Base-by-base conservation (phyloP, 805 yeast species). In the Candida saitoana region DNA sequence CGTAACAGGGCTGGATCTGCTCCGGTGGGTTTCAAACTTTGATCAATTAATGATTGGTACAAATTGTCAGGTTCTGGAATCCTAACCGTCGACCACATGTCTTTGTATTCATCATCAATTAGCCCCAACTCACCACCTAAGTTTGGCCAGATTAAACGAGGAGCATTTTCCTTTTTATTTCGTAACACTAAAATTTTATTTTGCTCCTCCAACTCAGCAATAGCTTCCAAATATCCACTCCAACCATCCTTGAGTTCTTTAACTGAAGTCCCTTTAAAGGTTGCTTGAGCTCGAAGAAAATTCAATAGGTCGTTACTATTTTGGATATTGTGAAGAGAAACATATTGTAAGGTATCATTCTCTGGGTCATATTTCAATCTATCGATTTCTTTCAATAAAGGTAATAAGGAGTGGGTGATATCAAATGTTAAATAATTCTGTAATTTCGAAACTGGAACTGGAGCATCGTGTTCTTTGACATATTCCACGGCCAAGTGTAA, bases 1-100 rank as follows among this genome's bases (percentile, higher is more conserved):
- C 83, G 87, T 45, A 89, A 67, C n/a, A 86, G 78, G 33, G 89
- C 87, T n/a, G 99, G 98, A 59, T 93, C 99, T n/a, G 89, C 93
- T 56, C 93, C 85, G 0, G 98, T 91, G 7, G 99, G 99, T 62
- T 89, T 93, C 61, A 93, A 75, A n/a, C 96, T 91, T 45, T 86
- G 81, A 45, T 81, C 87, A 45, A 84, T 76, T 48, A 93, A 73
- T 43, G 80, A 79, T 42, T 82, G 79, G 18, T 95, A 95, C 46
- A 93, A 71, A 42, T 84, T 95, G 40, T 85, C 84, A 20, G 82
- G 80, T 22, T 83, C 82, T 2, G 99, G 99, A 24, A 91, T 73
- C 53, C 80, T 81, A 14, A 87, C 83, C 29, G 69, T 67, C 44
- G 75, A 74, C 99, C 99, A 93, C 76, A 84, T 77, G 34, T 70